Percentiles rank a stretch among this genome's conserved stretches.
Conservation (phyloP, 2,329 filamentous ascomycete species). For the Lasiodiplodia theobromae region DNA sequence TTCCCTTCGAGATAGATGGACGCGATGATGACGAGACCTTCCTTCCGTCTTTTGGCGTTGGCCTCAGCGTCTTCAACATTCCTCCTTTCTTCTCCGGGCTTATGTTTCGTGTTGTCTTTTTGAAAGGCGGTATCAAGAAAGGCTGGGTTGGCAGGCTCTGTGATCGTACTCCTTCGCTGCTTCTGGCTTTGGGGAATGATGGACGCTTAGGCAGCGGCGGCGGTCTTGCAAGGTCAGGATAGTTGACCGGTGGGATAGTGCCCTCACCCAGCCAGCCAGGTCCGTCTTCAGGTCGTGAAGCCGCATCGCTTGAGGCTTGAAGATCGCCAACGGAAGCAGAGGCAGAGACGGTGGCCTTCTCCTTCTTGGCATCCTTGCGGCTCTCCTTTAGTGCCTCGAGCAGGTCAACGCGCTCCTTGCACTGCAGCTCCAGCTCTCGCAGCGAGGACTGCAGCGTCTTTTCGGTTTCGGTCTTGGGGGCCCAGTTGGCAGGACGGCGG, state of each 20-base stretch:
- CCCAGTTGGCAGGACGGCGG: conserved; percentile 72
- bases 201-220: conserved; percentile 63
- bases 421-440: conserved; percentile 84
- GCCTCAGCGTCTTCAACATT: conserved; percentile 64
- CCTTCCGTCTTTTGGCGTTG: conserved; percentile 51
- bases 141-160: conserved; percentile 3
- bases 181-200: conserved; percentile 54
- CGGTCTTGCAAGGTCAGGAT: conserved; percentile 80
- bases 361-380: conserved; percentile 60
- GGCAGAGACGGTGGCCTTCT: conserved; percentile 29
- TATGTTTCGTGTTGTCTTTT: conserved; percentile 61
- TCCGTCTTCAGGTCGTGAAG: conserved; percentile 32
- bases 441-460: conserved; percentile 82
- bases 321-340: not conserved
- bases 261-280: conserved; percentile 77
- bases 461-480: conserved; percentile 81
- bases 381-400: conserved; percentile 79
- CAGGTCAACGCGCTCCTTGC: conserved; percentile 89
- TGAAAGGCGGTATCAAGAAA: conserved; percentile 35
- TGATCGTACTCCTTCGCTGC: conserved; percentile 44
- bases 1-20: conserved; percentile 51
- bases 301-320: not conserved
- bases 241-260: conserved; percentile 80
- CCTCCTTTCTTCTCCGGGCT: conserved; percentile 68
- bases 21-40: conserved; percentile 57